phyloP scores from a whole-genome alignment of 352 stramenopile genomes.

The Phytophthora melonis region DNA sequence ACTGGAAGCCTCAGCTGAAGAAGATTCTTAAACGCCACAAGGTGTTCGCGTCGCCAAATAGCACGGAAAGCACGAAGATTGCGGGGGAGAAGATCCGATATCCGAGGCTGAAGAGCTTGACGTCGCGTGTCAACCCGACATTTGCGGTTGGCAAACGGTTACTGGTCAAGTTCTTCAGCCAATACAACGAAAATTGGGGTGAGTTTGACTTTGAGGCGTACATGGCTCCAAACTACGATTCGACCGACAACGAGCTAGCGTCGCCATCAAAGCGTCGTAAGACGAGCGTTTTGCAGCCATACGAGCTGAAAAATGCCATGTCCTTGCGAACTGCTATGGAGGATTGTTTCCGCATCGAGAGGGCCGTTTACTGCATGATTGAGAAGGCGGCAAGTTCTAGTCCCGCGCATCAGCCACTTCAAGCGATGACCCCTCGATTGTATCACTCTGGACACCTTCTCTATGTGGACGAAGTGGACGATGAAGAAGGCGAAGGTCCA shows the following conservation, averaged over 20 bases:
- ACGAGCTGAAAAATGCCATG: slow-evolving; percentile 69
- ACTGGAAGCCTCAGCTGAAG: slow-evolving; percentile 68
- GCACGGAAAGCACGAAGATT: slow-evolving; percentile 2
- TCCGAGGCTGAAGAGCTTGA: slow-evolving; percentile 66
- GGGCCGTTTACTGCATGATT: slow-evolving; percentile 67
- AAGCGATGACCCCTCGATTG: slow-evolving; percentile 56
- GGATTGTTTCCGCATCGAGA: slow-evolving; percentile 78
- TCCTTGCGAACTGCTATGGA: slow-evolving; percentile 78
- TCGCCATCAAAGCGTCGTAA: slow-evolving; percentile 55
- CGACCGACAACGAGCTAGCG: slow-evolving; percentile 9
- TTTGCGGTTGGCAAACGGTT: slow-evolving; percentile 70
- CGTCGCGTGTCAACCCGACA: slow-evolving; percentile 80
- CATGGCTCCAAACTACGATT: slow-evolving; percentile 62
- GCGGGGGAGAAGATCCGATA: slow-evolving; percentile 38
- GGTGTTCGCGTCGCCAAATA: slow-evolving; percentile 28
- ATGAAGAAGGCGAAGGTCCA: slow-evolving; percentile 65
- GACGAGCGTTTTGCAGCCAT: slow-evolving; percentile 45
- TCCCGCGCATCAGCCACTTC: slow-evolving; percentile 22
- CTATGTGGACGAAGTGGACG: slow-evolving; percentile 70
- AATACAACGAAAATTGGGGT: slow-evolving; percentile 85
- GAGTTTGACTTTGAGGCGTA: slow-evolving; percentile 81
- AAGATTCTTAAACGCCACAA: slow-evolving; percentile 66
- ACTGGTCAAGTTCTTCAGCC: slow-evolving; percentile 87
- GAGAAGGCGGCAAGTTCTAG: slow-evolving; percentile 14
- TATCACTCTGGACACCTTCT: slow-evolving; percentile 64